Conservation (phyloP, 305 asterid genomes). For the Petunia hybrid region DNA sequence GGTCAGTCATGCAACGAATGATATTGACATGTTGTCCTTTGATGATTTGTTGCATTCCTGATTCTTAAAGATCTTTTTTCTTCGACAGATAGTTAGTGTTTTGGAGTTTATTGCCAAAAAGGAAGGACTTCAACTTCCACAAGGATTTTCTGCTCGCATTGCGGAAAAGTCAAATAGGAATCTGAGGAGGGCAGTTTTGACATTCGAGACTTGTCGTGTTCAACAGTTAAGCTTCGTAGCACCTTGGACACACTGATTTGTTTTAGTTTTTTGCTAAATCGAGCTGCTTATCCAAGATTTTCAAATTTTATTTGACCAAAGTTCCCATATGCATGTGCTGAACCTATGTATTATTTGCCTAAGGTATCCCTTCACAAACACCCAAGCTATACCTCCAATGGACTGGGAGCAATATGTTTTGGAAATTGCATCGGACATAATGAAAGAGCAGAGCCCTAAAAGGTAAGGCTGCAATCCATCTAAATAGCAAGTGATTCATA, state of each 20-base stretch:
- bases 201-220: conserved; percentile 92
- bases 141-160: conserved; percentile 80
- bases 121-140: conserved; percentile 84
- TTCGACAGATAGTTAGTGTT: conserved; percentile 70
- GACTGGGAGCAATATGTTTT: conserved; percentile 98
- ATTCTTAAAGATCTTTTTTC: conserved; percentile 18
- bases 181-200: conserved; percentile 89
- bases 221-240: conserved; percentile 74
- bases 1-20: background rate
- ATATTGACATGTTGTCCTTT: conserved; percentile 24
- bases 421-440: conserved; percentile 86
- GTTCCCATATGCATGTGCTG: conserved; percentile 27
- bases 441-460: conserved; percentile 98
- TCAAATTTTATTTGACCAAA: conserved; percentile 13
- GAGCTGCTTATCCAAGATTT: conserved; percentile 32
- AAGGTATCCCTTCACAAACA: conserved; percentile 87
- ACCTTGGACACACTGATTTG: conserved; percentile 24
- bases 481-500: conserved; percentile 28
- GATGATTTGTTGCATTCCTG: conserved; percentile 32
- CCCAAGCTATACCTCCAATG: conserved; percentile 86
- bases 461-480: conserved; percentile 56
- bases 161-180: conserved; percentile 90
- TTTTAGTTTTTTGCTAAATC: conserved; percentile 20
- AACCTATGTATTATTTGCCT: conserved; percentile 31
- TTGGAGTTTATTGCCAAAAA: conserved; percentile 92